Percentiles rank a stretch among this genome's conserved stretches.
Evolutionary conservation across 2,329 filamentous ascomycete species (phyloP).

Genomic region (Alternaria alternata): DNA sequence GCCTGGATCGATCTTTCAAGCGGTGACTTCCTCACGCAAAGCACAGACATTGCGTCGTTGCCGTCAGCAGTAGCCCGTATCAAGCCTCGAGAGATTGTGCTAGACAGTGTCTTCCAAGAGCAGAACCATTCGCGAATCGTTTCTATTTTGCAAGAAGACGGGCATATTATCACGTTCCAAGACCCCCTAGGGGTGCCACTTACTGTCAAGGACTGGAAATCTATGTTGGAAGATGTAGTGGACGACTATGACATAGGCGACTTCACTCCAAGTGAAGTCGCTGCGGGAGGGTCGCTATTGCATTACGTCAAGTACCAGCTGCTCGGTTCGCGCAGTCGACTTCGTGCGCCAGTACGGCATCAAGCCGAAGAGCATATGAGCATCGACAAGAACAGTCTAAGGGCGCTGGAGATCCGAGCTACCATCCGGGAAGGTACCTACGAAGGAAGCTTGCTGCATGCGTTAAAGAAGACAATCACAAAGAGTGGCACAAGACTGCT

Average conservation of each 20-base stretch:
- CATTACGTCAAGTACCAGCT: constrained; percentile 84
- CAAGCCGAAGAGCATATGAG: constrained; percentile 80
- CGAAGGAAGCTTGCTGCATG: constrained; percentile 86
- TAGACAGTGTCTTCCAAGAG: constrained; percentile 66
- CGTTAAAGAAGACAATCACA: constrained; percentile 87
- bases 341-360: constrained; percentile 82
- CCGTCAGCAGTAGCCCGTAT: constrained; percentile 85
- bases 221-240: constrained; percentile 79
- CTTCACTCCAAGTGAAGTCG: constrained; percentile 75
- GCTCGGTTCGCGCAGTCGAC: constrained; percentile 77
- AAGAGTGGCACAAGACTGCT: constrained; percentile 88
- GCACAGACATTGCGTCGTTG: constrained; percentile 72
- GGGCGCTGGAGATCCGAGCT: constrained; percentile 85
- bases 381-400: constrained; percentile 91
- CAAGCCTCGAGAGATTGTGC: constrained; percentile 81
- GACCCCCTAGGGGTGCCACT: constrained; percentile 55
- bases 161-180: constrained; percentile 78
- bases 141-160: constrained; percentile 75
- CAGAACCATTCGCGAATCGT: constrained; percentile 69
- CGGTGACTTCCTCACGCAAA: constrained; percentile 90
- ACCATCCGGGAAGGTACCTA: constrained; percentile 82
- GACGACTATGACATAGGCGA: constrained; percentile 58
- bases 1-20: constrained; percentile 97
- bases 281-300: constrained; percentile 81
- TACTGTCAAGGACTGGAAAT: constrained; percentile 70